Base-by-base conservation (phyloP, 352 stramenopile genomes). In the Globisporangium viniferum region DNA sequence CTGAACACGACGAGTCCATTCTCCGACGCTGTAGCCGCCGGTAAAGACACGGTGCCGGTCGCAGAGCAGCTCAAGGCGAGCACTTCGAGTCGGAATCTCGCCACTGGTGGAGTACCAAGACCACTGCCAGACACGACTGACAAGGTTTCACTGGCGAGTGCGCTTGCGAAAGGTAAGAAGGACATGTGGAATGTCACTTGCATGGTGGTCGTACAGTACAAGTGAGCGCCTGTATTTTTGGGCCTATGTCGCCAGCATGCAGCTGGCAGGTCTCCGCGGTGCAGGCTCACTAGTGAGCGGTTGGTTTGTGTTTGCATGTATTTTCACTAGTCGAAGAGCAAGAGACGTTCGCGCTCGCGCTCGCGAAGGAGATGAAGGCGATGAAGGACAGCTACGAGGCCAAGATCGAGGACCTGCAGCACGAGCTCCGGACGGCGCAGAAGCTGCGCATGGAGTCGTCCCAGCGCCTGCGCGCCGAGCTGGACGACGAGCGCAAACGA, bases 341-440 rank as follows among this genome's bases (percentile, higher is more conserved):
- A 20, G 84, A 93, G 58, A 92, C 78, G 29, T 95, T 95, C 49
- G 86, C 81, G 5, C 64, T 90, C 12, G 83, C 86, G 35, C 68
- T 92, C 22, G 76, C 78, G 27, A 86, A 84, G 53, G 86, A 91
- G 60, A 92, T 93, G 77, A 69, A 78, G 0, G 71, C 68, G 29
- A 93, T 89, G 78, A 90, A 89, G 58, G 71, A 81, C 12, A 78
- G 81, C 39, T 94, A 91, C 64, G 84, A 92, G 66, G 56, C 18
- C 20, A 76, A 94, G 59, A 59, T 96, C 12, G 75, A 88, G n/a
- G 74, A 87, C 10, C 72, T 96, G n/a, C 69, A 79, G 22, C 71
- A 74, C 4, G 86, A 92, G 59, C 56, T 93, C 9, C 74, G 73
- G 54, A 73, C 73, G 57, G 69, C 66, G 3, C 82, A 89, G 60